Evolutionary conservation across 78 protist genomes (phyloP).

Genomic region (Dictyostelium capitatum): DNA sequence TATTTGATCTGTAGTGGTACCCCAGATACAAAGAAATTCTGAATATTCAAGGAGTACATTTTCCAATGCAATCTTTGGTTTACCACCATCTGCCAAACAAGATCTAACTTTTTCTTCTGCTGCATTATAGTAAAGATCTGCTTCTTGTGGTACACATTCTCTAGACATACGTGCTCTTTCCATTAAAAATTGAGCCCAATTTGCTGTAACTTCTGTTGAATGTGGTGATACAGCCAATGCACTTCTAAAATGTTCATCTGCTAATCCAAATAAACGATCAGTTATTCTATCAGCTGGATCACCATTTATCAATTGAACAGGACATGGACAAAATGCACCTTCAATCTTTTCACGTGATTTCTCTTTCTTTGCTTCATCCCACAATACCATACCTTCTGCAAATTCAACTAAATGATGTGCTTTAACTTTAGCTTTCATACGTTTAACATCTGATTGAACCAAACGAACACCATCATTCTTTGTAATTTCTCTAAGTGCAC

Average conservation of each 20-base stretch:
- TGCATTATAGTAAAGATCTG: slow-evolving; percentile 37
- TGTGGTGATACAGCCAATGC: slow-evolving; percentile 73
- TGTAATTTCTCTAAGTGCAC: slow-evolving; percentile 61
- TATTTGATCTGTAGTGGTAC: slow-evolving; percentile 17
- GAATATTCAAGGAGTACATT: slow-evolving; percentile 65
- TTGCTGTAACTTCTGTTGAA: slow-evolving; percentile 48
- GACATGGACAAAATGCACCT: slow-evolving; percentile 18
- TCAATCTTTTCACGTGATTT: slow-evolving; percentile 39
- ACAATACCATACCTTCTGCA: slow-evolving; percentile 83
- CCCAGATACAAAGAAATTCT: slow-evolving; percentile 71
- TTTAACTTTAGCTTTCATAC: slow-evolving; percentile 80
- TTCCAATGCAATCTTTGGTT: slow-evolving; percentile 65
- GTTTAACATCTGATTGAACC: slow-evolving; percentile 72
- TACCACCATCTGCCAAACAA: slow-evolving; percentile 64
- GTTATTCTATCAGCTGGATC: slow-evolving; percentile 38
- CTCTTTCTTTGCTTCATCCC: slow-evolving; percentile 78
- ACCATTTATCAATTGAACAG: neutral
- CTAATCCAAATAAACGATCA: slow-evolving; percentile 50
- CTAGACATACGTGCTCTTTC: slow-evolving; percentile 69
- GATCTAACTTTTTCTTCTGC: slow-evolving; percentile 69
- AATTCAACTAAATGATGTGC: slow-evolving; percentile 80
- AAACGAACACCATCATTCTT: slow-evolving; percentile 70
- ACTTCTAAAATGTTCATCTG: slow-evolving; percentile 62
- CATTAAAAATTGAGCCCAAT: slow-evolving; percentile 78
- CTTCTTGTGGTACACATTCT: slow-evolving; percentile 34